phyloP scores from a whole-genome alignment of 2,329 filamentous ascomycete genomes.

The Bretziella fagacearum region DNA sequence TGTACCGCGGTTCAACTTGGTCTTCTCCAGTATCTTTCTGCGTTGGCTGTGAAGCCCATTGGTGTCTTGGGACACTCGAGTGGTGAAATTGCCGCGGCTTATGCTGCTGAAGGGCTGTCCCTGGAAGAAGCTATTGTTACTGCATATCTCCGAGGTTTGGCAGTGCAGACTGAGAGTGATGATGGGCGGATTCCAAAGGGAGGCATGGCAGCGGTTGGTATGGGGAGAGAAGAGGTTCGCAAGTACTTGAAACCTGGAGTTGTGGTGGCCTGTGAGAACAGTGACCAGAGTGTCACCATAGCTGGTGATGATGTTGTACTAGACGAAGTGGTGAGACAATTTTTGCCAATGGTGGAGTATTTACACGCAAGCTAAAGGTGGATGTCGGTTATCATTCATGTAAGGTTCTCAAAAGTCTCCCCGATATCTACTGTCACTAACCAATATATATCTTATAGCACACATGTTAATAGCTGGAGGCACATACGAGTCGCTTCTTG shows the following conservation, averaged over 20 bases:
- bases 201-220: slow-evolving; percentile 22
- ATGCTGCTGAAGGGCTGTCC: slow-evolving; percentile 17
- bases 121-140: slow-evolving; percentile 20
- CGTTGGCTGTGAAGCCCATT: slow-evolving; percentile 19
- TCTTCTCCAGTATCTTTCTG: slow-evolving; percentile 22
- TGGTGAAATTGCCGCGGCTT: slow-evolving; percentile 26
- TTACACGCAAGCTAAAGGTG: slow-evolving; percentile 16
- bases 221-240: slow-evolving; percentile 14
- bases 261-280: slow-evolving; percentile 25
- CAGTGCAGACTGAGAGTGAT: slow-evolving; percentile 7
- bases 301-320: slow-evolving; percentile 21
- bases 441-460: no score
- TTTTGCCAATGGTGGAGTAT: slow-evolving; percentile 13
- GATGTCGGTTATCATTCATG: slow-evolving; percentile 22
- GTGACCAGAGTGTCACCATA: slow-evolving; percentile 22
- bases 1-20: slow-evolving; percentile 29
- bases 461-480: no score
- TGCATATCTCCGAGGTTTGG: slow-evolving; percentile 21
- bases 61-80: slow-evolving; percentile 24
- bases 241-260: slow-evolving; percentile 15
- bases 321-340: slow-evolving; percentile 15
- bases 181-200: no score
- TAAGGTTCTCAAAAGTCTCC: slow-evolving; percentile 18
- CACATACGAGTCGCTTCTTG: no score
- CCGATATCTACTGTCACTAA: no score